Base-by-base conservation (phyloP, 257 asterid genomes). In the Capsicum pubescens region DNA sequence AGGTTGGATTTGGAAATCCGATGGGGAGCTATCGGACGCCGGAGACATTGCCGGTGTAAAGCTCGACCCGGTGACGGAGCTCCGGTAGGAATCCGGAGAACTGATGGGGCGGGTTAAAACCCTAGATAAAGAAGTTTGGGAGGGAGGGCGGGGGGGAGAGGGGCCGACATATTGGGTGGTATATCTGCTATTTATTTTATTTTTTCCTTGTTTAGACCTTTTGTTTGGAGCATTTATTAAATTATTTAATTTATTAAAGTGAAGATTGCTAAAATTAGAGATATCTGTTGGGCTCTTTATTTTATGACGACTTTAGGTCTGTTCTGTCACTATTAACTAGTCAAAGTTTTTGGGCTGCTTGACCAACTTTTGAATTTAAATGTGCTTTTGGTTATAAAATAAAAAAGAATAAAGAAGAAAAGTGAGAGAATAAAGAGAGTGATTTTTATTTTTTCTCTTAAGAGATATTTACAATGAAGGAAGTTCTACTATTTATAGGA, bases 31-130 rank as follows among this genome's bases (percentile, higher is more conserved):
- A 61, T 83, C 84, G 86, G 94, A 90, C 83, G 89, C 90, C 19
- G 36, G 42, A 86, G 93, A 91, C 98, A 95, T 95, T 91, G 96
- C 90, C 93, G 96, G 91, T 26, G 90, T 58, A 2, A 85, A 82
- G 86, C 88, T 84, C 90, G 94, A 92, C 88, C 93, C 94, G 89
- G 93, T 91, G 82, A 88, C 86, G 93, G 92, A 89, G 90, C 79
- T 87, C 86, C 84, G 84, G 87, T 83, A 83, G 68, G 89, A 91
- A 87, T 91, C 93, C 44, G 44, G 5, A 39, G 44, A 88, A 88
- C 90, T 86, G 93, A 92, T 89, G 90, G 95, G 89, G 74, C 68
- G 84, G 76, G 69, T 10, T 84, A 76, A 85, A 88, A 91, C 94
- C 95, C 95, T 92, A 91, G 88, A 74, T 84, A 85, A 88, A 87